phyloP scores from a whole-genome alignment of 495 filamentous ascomycete genomes.

The Tuber microsphaerosporum region DNA sequence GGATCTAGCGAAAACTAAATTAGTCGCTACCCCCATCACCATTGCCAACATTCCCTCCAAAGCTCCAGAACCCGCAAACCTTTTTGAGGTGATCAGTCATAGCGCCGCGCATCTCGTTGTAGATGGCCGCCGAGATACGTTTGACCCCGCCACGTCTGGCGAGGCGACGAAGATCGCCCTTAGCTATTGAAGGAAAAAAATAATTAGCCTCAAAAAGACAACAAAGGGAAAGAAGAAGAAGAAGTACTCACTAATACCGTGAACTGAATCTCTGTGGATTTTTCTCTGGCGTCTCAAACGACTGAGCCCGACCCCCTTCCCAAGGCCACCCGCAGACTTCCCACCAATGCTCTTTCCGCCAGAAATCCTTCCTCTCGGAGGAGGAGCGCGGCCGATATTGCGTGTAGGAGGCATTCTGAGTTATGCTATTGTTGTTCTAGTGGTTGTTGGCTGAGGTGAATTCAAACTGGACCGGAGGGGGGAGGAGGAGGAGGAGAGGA shows the following conservation, averaged over 20 bases:
- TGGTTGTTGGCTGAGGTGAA: background rate
- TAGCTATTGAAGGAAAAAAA: conserved; percentile 47
- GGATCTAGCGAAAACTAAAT: conserved; percentile 45
- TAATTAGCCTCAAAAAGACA: conserved; percentile 8
- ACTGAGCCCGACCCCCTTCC: conserved; percentile 20
- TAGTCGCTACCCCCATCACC: background rate
- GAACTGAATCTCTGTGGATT: conserved; percentile 55
- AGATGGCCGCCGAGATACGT: conserved; percentile 61
- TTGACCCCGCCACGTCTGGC: conserved; percentile 74
- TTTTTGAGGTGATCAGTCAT: conserved; percentile 51
- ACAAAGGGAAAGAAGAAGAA: conserved; percentile 12
- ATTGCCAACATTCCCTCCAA: background rate
- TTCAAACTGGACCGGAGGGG: background rate
- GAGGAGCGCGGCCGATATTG: background rate
- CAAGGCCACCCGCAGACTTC: conserved; percentile 24
- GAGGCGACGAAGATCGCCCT: conserved; percentile 61
- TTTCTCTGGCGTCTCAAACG: conserved; percentile 47
- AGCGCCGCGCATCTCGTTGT: conserved; percentile 57
- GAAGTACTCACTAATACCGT: conserved; percentile 56
- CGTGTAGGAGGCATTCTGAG: background rate
- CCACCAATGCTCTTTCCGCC: conserved; percentile 15
- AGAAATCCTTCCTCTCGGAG: conserved; percentile 28
- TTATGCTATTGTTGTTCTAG: background rate
- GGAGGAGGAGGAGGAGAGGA: background rate
- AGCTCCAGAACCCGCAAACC: conserved; percentile 44